Percentiles rank a stretch among this genome's conserved stretches.
These are phyloP conservation scores for Sporisorium reilianum DNA, from an alignment of 1,284 basidiomycete species.

Conservation along the genomic window DNA sequence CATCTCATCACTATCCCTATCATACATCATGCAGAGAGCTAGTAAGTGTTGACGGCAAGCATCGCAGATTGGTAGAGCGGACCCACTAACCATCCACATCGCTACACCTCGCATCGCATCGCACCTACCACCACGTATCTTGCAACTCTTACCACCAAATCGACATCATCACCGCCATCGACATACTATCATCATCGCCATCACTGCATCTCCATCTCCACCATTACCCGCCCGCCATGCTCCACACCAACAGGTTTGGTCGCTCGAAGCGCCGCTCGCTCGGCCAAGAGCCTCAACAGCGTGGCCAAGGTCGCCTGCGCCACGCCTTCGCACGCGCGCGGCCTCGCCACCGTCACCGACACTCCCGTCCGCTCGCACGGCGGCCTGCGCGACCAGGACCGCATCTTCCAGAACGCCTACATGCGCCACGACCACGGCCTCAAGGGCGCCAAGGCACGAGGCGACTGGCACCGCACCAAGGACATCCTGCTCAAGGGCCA, in stretches of 20 bases:
- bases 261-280: constrained; percentile 54
- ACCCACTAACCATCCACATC: constrained; percentile 10
- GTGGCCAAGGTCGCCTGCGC: constrained; percentile 49
- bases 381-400: constrained; percentile 68
- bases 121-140: not conserved
- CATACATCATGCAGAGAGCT: constrained; percentile 49
- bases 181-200: not conserved
- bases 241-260: constrained; percentile 34
- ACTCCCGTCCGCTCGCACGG: constrained; percentile 64
- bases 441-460: constrained; percentile 77
- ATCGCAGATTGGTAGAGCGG: not conserved
- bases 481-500: constrained; percentile 95
- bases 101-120: not conserved
- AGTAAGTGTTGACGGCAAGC: constrained; percentile 23
- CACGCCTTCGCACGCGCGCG: constrained; percentile 51
- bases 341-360: constrained; percentile 66
- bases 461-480: constrained; percentile 98
- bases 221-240: not conserved
- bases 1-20: constrained; percentile 22
- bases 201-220: not conserved
- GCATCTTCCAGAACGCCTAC: constrained; percentile 69
- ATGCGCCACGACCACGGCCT: constrained; percentile 67
- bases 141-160: not conserved
- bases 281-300: constrained; percentile 43
- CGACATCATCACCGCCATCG: not conserved